Evolutionary conservation across 2,329 filamentous ascomycete species (phyloP), one percentile per base, ranked within the genome.

Genomic region (Beauveria pseudobassiana): DNA sequence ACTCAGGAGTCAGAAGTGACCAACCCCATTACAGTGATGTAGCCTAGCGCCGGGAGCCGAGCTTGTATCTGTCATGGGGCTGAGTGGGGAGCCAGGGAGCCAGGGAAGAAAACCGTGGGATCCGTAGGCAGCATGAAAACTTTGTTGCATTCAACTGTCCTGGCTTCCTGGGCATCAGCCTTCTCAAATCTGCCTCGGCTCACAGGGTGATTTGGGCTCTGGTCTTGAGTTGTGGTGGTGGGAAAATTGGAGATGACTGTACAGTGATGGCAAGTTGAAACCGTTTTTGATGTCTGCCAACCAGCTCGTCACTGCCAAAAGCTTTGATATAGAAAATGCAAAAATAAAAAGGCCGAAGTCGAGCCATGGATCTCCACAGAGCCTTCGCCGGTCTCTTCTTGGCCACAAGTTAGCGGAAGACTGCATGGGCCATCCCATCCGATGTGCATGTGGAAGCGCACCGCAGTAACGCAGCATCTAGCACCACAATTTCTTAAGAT

Each of bases 281-380:
- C 24, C 2, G 48, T 34, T 46, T 49, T 26, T 45, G 49, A 49
- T 45, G n/a, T 22, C 46, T n/a, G 42, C 42, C 46, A 28, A 16
- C 46, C 5, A 38, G 34, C 34, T 38, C 0, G 34, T 14, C 34
- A 14, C 34, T 8, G 24, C n/a, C 30, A 40, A 34, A 40, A 18
- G 16, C 26, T 22, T 9, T 50, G 30, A 51, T 30, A 18, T 18
- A 43, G 48, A 50, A 34, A 38, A 5, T 38, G 50, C 51, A 46
- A 51, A 56, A 51, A 55, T 56, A 62, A 52, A 62, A 62, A 62
- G 59, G 52, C 59, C 59, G 59, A 62, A 62, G 59, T 62, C 59
- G 24, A 62, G 59, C 59, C 59, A 51, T 62, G 46, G n/a, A 26
- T 40, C 59, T 51, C 59, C 59, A 62, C 59, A 51, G 34, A 14